phyloP scores from a whole-genome alignment of 345 rosid species.

The Reutealis trisperma region DNA sequence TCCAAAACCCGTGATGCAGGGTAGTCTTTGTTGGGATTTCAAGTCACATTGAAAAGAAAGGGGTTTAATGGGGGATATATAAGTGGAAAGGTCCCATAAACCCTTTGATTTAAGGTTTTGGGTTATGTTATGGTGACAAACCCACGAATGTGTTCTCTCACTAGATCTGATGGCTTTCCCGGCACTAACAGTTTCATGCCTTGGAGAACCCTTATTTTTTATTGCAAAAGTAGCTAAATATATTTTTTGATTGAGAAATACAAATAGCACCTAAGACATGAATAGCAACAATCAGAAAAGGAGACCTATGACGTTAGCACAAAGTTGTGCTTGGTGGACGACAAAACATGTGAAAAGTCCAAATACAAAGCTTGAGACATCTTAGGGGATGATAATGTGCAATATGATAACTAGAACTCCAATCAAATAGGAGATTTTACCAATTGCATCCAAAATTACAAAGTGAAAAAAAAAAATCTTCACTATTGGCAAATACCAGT shows the following conservation, averaged over 20 bases:
- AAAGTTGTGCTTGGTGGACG: background rate
- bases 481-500: background rate
- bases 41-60: too few relatives aligned
- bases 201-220: background rate
- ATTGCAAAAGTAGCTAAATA: background rate
- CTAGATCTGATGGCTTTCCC: too few relatives aligned
- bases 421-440: constrained; percentile 1
- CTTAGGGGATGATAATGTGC: background rate
- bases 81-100: too few relatives aligned
- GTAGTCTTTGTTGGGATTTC: too few relatives aligned
- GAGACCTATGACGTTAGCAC: background rate
- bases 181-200: too few relatives aligned
- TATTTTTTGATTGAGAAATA: background rate
- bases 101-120: too few relatives aligned
- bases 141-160: too few relatives aligned
- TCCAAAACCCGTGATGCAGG: too few relatives aligned
- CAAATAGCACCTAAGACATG: background rate
- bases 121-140: too few relatives aligned
- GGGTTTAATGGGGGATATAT: too few relatives aligned
- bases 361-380: background rate
- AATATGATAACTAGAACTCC: background rate
- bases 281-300: background rate
- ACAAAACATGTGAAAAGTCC: background rate
- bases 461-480: background rate
- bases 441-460: background rate